phyloP scores from a whole-genome alignment of 257 asterid species.

The Jacaranda mimosifolia region DNA sequence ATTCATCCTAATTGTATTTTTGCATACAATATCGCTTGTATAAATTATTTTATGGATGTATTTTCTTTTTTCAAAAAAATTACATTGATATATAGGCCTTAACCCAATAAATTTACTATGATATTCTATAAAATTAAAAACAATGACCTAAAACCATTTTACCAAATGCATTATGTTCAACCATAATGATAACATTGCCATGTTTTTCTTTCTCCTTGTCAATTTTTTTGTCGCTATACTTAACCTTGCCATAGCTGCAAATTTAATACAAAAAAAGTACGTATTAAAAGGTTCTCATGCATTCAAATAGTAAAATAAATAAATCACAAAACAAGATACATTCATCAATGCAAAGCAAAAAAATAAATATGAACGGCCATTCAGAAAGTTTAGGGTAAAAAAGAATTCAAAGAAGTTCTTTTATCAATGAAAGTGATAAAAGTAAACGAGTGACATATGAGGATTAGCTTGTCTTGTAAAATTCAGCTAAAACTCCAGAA shows the following conservation, averaged over 20 bases:
- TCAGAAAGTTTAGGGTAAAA: not conserved
- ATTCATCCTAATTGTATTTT: not conserved
- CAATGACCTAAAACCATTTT: slow-evolving; percentile 10
- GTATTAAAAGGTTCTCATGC: too few relatives aligned
- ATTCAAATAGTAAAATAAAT: not conserved
- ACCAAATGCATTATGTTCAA: not conserved
- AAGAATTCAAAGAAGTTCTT: not conserved
- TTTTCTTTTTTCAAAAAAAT: not conserved
- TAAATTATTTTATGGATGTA: not conserved
- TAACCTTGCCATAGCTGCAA: too few relatives aligned
- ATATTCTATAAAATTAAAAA: slow-evolving; percentile 1
- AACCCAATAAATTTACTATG: not conserved
- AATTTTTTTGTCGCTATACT: too few relatives aligned
- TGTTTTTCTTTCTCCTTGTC: too few relatives aligned
- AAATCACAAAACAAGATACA: not conserved
- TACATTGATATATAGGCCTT: not conserved
- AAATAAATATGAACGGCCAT: slow-evolving; percentile 4
- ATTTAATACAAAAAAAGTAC: too few relatives aligned
- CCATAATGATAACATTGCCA: not conserved
- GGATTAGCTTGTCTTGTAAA: not conserved
- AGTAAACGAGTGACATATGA: slow-evolving; percentile 15
- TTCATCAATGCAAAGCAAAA: not conserved
- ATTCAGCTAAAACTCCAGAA: slow-evolving; percentile 6
- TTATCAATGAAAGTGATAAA: not conserved
- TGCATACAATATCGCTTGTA: not conserved